Evolutionary conservation across 495 filamentous ascomycete species (phyloP).

Genomic region (Saxophila tyrrhenica): DNA sequence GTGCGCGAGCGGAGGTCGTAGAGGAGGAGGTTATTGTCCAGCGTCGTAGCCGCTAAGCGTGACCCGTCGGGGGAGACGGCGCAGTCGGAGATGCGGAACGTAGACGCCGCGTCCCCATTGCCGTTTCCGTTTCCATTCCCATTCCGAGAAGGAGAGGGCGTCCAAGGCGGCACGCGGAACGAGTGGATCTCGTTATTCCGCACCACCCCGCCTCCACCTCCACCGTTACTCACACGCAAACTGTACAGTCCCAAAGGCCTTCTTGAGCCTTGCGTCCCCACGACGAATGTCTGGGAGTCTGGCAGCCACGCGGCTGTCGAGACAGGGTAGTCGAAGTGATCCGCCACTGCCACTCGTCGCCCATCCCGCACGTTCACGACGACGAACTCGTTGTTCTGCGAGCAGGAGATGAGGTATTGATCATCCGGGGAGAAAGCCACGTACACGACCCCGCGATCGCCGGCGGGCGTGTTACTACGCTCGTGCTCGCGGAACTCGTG

Average conservation of each 20-base stretch:
- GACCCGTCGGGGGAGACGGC: slow-evolving; percentile 68
- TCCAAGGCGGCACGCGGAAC: slow-evolving; percentile 18
- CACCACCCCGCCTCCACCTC: background rate
- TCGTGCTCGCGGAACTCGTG: slow-evolving; percentile 49
- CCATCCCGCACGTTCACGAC: slow-evolving; percentile 34
- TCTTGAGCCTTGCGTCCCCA: slow-evolving; percentile 35
- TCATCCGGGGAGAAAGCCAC: slow-evolving; percentile 90
- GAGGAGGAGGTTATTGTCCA: slow-evolving; percentile 58
- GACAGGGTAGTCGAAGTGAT: slow-evolving; percentile 66
- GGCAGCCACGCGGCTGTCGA: slow-evolving; percentile 78
- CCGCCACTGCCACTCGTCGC: slow-evolving; percentile 47
- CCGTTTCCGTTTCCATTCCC: too few species aligned
- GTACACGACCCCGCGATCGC: slow-evolving; percentile 47
- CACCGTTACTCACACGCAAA: slow-evolving; percentile 34
- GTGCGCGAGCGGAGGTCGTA: slow-evolving; percentile 67
- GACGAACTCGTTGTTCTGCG: slow-evolving; percentile 43
- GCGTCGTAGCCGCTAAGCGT: slow-evolving; percentile 66
- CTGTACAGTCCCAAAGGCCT: slow-evolving; percentile 24
- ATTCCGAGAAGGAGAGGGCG: too few species aligned
- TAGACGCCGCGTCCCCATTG: too few species aligned
- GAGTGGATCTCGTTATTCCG: slow-evolving; percentile 14
- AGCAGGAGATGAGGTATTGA: slow-evolving; percentile 69
- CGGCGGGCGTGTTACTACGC: background rate
- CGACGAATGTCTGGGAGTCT: slow-evolving; percentile 67
- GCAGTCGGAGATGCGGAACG: slow-evolving; percentile 76